Base-by-base conservation (phyloP, 768 basidiomycete species). In the Lactifluus subvellereus region DNA sequence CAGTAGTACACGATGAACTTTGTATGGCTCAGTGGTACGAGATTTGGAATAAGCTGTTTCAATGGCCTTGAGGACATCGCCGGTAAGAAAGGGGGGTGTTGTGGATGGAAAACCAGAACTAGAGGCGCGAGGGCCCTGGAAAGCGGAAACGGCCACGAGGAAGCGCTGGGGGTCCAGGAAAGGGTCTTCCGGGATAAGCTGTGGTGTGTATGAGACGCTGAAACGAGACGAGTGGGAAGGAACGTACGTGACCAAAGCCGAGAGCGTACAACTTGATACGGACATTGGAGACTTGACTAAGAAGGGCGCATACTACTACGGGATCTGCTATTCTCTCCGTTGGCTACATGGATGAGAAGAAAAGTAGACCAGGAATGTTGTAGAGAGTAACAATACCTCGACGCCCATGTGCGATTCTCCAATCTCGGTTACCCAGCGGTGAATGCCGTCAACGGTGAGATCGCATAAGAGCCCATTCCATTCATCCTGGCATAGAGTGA, bases 291-390 rank as follows among this genome's bases (percentile, higher is more conserved):
- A 92, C 81, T 53, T 89, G 78, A 59, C 85, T 88, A 57, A 93
- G 75, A 10, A 93, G 77, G 2, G 84, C 84, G 30, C 88, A 81
- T 13, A 93, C 80, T 61, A 88, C 80, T 43, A 77, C 77, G 3
- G 91, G 91, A 72, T 91, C 90, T 10, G 84, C 84, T 62, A 88
- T 79, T 40, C 87, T 80, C 72, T 91, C 88, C 68, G 83, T 84
- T 22, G 86, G 82, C 85, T 89, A 64, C 35, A 51, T 1, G 27
- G 8, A 42, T 51, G 45, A n/a, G 47, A 38, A n/a, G 38, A 20
- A 10, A 14, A 30, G 22, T 20, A 40, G 45, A 13, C 11, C 10
- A 32, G 16, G 30, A 10, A 45, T n/a, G n/a, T 11, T 9, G 49
- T 6, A n/a, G 13, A 7, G 47, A 20, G 27, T 51, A 22, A 33